phyloP scores from a whole-genome alignment of 495 filamentous ascomycete species.

The Amorphotheca resinae region DNA sequence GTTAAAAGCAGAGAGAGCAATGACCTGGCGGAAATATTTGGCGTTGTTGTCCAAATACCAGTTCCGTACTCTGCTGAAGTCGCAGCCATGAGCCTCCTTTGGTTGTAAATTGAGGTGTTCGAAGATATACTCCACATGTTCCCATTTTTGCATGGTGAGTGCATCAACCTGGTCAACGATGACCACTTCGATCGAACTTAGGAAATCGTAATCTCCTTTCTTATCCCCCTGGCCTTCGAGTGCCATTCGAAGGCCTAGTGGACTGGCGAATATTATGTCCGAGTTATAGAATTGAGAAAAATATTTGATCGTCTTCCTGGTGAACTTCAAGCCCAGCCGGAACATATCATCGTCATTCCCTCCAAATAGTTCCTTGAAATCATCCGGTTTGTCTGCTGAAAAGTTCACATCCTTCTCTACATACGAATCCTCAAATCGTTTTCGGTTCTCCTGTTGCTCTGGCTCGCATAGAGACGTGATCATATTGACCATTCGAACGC shows the following conservation, averaged over 20 bases:
- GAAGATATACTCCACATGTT: slow-evolving; percentile 82
- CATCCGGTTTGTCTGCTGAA: slow-evolving; percentile 63
- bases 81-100: slow-evolving; percentile 80
- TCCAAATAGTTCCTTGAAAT: slow-evolving; percentile 81
- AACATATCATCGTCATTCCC: slow-evolving; percentile 98
- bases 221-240: slow-evolving; percentile 67
- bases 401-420: slow-evolving; percentile 50
- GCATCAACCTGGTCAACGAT: slow-evolving; percentile 89
- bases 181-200: slow-evolving; percentile 82
- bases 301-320: slow-evolving; percentile 85
- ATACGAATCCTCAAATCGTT: slow-evolving; percentile 78
- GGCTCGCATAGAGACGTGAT: slow-evolving; percentile 62
- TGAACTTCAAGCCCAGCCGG: slow-evolving; percentile 85
- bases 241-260: slow-evolving; percentile 78
- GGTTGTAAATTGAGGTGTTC: slow-evolving; percentile 87
- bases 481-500: slow-evolving; percentile 59
- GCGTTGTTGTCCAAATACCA: slow-evolving; percentile 89
- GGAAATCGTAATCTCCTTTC: slow-evolving; percentile 80
- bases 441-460: slow-evolving; percentile 90
- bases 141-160: slow-evolving; percentile 96
- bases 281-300: slow-evolving; percentile 94
- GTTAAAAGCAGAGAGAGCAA: slow-evolving; percentile 67
- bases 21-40: slow-evolving; percentile 67
- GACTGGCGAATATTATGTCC: slow-evolving; percentile 84
- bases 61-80: slow-evolving; percentile 78